Percentiles rank a stretch among this genome's conserved stretches.
Conservation (phyloP, 257 asterid species). For the Coffea eugenioides region DNA sequence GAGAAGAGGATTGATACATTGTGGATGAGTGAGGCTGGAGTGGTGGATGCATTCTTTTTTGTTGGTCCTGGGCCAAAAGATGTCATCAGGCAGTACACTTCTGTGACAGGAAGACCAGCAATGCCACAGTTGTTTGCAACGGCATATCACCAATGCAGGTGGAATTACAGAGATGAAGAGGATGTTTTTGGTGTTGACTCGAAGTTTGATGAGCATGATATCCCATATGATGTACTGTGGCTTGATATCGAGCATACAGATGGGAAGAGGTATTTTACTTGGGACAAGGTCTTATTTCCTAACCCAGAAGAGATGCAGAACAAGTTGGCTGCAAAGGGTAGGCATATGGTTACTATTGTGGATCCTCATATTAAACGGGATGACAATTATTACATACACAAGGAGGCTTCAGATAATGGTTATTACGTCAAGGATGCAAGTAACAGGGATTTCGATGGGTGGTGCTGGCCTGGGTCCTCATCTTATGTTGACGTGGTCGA, state of each 20-base stretch:
- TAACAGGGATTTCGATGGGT: slow-evolving; percentile 93
- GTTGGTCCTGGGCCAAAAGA: slow-evolving; percentile 93
- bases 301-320: slow-evolving; percentile 94
- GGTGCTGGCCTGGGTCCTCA: slow-evolving; percentile 99
- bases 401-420: slow-evolving; percentile 87
- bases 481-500: slow-evolving; percentile 80
- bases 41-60: slow-evolving; percentile 85
- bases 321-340: slow-evolving; percentile 86
- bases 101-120: slow-evolving; percentile 83
- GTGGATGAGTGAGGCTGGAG: slow-evolving; percentile 99
- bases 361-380: slow-evolving; percentile 98
- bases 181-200: slow-evolving; percentile 84
- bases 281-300: slow-evolving; percentile 84
- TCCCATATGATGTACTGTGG: slow-evolving; percentile 97
- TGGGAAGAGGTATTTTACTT: slow-evolving; percentile 92
- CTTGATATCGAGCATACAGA: slow-evolving; percentile 97
- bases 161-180: slow-evolving; percentile 98
- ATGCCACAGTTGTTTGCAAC: slow-evolving; percentile 90
- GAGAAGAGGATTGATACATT: slow-evolving; percentile 78
- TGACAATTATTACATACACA: slow-evolving; percentile 73
- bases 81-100: slow-evolving; percentile 79
- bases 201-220: slow-evolving; percentile 87
- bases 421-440: slow-evolving; percentile 80
- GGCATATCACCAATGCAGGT: slow-evolving; percentile 95
- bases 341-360: slow-evolving; percentile 95